A percentile compares a stretch with the other conserved stretches of the same genome.
Conservation (phyloP, 176 grass and related monocot species). For the Musa beccarii region DNA sequence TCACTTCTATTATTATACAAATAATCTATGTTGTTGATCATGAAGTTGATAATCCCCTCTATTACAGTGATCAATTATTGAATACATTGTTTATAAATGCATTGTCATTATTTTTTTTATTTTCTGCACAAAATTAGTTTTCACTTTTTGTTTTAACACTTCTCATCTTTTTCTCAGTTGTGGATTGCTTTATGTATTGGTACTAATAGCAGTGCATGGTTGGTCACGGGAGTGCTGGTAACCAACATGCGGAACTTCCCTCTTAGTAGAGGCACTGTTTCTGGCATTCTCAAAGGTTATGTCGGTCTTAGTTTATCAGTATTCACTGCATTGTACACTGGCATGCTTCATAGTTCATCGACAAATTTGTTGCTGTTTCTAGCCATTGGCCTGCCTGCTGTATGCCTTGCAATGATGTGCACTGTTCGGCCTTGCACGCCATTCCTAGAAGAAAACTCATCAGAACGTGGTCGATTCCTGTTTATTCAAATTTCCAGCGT, state of each 20-base stretch:
- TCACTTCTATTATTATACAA: too few relatives aligned
- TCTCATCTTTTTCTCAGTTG: slow-evolving; percentile 38
- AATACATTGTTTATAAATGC: too few relatives aligned
- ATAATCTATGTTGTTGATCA: too few relatives aligned
- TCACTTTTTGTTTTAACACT: slow-evolving; percentile 1
- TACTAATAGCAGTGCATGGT: slow-evolving; percentile 93
- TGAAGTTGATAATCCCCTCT: not conserved
- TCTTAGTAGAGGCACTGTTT: slow-evolving; percentile 75
- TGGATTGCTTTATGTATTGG: slow-evolving; percentile 81
- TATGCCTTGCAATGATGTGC: slow-evolving; percentile 77
- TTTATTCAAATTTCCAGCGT: slow-evolving; percentile 80
- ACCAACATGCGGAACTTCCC: slow-evolving; percentile 98
- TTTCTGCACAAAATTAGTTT: not conserved
- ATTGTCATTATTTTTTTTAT: too few relatives aligned
- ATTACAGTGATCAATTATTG: not conserved
- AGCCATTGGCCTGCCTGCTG: slow-evolving; percentile 51
- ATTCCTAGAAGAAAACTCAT: slow-evolving; percentile 55
- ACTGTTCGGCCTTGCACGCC: slow-evolving; percentile 76
- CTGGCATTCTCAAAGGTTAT: slow-evolving; percentile 91
- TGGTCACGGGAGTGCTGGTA: slow-evolving; percentile 71
- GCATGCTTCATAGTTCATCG: slow-evolving; percentile 64
- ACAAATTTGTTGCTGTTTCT: slow-evolving; percentile 65
- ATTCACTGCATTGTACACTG: slow-evolving; percentile 70
- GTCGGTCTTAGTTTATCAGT: slow-evolving; percentile 78
- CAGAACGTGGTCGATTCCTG: slow-evolving; percentile 68